Conservation (phyloP, 1,139 yeast species). For the Geotrichum siamense region DNA sequence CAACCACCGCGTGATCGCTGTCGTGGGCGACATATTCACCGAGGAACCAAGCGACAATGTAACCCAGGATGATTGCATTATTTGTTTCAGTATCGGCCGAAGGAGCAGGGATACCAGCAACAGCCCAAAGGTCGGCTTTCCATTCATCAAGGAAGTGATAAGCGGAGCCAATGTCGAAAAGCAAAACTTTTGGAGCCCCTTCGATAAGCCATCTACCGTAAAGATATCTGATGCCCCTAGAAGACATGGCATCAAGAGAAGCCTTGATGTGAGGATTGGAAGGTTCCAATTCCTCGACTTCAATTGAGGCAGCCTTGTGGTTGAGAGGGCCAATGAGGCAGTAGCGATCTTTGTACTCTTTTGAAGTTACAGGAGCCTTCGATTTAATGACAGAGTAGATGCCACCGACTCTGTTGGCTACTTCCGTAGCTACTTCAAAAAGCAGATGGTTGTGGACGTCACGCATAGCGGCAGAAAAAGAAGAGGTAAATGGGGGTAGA, state of each 20-base stretch:
- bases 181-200: slow-evolving; percentile 89
- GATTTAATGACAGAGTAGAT: slow-evolving; percentile 94
- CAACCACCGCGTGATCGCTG: slow-evolving; percentile 77
- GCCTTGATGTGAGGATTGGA: slow-evolving; percentile 52
- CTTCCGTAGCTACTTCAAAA: slow-evolving; percentile 95
- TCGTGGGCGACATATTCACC: slow-evolving; percentile 87
- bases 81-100: slow-evolving; percentile 81
- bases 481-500: neutral
- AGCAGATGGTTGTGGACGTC: slow-evolving; percentile 67
- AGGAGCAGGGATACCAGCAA: slow-evolving; percentile 91
- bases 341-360: slow-evolving; percentile 85
- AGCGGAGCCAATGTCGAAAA: slow-evolving; percentile 81
- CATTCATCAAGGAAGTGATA: slow-evolving; percentile 69
- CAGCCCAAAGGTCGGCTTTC: slow-evolving; percentile 89
- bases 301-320: slow-evolving; percentile 75
- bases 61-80: slow-evolving; percentile 88
- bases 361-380: slow-evolving; percentile 93
- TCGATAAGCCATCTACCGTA: slow-evolving; percentile 97
- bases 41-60: slow-evolving; percentile 92
- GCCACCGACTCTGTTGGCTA: slow-evolving; percentile 96
- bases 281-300: slow-evolving; percentile 76
- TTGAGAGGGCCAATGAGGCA: slow-evolving; percentile 83
- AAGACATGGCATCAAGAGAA: slow-evolving; percentile 56
- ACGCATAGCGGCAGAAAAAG: slow-evolving; percentile 23
- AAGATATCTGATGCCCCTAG: slow-evolving; percentile 72